Base-by-base conservation (phyloP, 306 rosid species). In the Vigna radiata region DNA sequence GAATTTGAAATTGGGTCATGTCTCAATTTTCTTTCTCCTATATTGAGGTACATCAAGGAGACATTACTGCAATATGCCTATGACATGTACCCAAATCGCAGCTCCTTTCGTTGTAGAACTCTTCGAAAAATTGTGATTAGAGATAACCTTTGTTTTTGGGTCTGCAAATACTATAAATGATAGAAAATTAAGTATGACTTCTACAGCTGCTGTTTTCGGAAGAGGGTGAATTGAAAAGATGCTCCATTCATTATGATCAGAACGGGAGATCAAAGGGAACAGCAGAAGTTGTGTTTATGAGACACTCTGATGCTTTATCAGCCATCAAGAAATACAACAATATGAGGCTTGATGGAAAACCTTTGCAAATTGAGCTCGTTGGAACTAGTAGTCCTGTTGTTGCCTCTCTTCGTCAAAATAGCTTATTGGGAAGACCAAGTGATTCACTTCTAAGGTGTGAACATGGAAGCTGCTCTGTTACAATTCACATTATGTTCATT, bases 181-280 rank as follows among this genome's bases (percentile, higher is more conserved):
- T 52, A 77, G 47, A 70, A 52, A 27, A 44, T 65, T 27, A 27
- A 36, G 27, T 75, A 27, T 64, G 12, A 46, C 17, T 36, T 77
- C 73, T 68, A 69, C 89, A 90, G 93, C 77, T 87, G 53, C 82
- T 90, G 53, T 90, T 90, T 79, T 78, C 84, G 3, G 93, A 85
- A 54, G 80, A 85, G 48, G 96, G 96, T 61, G 90, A 78, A 5
- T 17, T 90, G 85, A 83, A 80, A 76, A 77, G 84, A 2, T 66
- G 84, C 72, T 25, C 80, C 60, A 73, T 88, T 76, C 91, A 90
- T 78, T 87, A 85, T 78, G 96, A 90, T 72, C 55, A 55, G 37
- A 85, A 83, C 69, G 93, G 93, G 79, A 88, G 85, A 84, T 88
- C 96, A 52, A 90, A 85, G 88, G 96, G 96, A 79, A 88, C 93